phyloP scores from a whole-genome alignment of 2,329 filamentous ascomycete species.

The Lachnum nothofagi region DNA sequence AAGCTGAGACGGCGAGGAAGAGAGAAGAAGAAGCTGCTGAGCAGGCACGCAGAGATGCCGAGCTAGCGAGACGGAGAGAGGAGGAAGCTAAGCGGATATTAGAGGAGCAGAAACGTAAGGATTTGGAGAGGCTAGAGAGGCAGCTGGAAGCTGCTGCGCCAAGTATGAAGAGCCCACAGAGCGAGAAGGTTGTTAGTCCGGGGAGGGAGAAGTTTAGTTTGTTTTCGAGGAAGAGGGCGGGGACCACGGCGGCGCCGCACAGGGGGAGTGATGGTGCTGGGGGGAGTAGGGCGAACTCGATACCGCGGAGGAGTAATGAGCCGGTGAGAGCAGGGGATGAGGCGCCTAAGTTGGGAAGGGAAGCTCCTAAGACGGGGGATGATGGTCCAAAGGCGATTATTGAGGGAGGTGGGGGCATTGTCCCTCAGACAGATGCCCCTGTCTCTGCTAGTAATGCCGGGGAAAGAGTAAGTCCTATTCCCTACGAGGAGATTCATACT shows the following conservation, averaged over 20 bases:
- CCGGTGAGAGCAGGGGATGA: constrained; percentile 6
- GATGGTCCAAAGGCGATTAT: constrained; percentile 20
- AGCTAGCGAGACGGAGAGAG: constrained; percentile 12
- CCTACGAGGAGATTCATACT: constrained; percentile 8
- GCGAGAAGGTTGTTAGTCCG: constrained; percentile 12
- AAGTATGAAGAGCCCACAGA: constrained; percentile 1
- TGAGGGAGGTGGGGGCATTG: constrained; percentile 29
- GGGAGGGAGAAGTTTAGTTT: constrained; percentile 28
- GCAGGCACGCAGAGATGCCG: neutral
- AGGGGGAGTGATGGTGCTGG: constrained; percentile 6
- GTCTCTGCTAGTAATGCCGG: constrained; percentile 75
- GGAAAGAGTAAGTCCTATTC: constrained; percentile 59
- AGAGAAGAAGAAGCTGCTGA: constrained; percentile 23
- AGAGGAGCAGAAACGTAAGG: constrained; percentile 31
- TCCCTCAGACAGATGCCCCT: constrained; percentile 66
- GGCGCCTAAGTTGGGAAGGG: neutral
- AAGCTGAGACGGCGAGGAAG: constrained; percentile 12
- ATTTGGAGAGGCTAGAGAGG: constrained; percentile 31
- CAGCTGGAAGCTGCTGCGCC: constrained; percentile 29
- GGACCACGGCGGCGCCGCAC: constrained; percentile 17
- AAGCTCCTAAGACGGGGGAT: neutral
- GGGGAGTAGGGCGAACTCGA: constrained; percentile 7
- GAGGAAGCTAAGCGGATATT: constrained; percentile 20
- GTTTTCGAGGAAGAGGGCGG: constrained; percentile 27
- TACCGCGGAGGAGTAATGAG: constrained; percentile 13